phyloP scores from a whole-genome alignment of 768 basidiomycete species.

The Cytidiella melzeri region DNA sequence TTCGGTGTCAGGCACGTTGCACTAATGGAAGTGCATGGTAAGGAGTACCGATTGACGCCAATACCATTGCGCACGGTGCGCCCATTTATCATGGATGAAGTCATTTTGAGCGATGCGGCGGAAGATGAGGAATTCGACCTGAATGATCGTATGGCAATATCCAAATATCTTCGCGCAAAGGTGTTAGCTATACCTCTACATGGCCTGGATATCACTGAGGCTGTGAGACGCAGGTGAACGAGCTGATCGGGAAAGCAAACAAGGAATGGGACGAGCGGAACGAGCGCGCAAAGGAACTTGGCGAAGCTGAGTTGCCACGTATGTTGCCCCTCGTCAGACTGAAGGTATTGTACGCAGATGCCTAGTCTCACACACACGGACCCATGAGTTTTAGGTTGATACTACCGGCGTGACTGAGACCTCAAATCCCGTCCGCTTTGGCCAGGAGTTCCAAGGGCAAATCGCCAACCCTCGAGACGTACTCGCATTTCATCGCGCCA shows the following conservation, averaged over 20 bases:
- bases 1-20: constrained; percentile 74
- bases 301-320: constrained; percentile 51
- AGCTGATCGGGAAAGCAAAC: constrained; percentile 74
- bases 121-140: constrained; percentile 75
- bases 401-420: constrained; percentile 87
- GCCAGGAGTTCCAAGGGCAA: constrained; percentile 86
- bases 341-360: constrained; percentile 41
- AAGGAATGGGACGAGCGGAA: constrained; percentile 74
- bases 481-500: constrained; percentile 82
- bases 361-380: not conserved
- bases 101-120: constrained; percentile 68
- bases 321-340: constrained; percentile 88
- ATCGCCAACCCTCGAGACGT: constrained; percentile 95
- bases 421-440: constrained; percentile 95
- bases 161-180: constrained; percentile 70
- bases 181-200: constrained; percentile 32
- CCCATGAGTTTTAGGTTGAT: constrained; percentile 52
- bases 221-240: constrained; percentile 61
- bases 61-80: constrained; percentile 87
- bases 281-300: constrained; percentile 49
- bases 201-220: not conserved
- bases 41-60: constrained; percentile 80
- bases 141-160: constrained; percentile 76
- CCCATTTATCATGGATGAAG: constrained; percentile 86
- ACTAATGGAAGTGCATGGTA: constrained; percentile 79